Evolutionary conservation across 345 rosid genomes (phyloP), one percentile per base, ranked within the genome.

Genomic region (Citrus mangshanensis): DNA sequence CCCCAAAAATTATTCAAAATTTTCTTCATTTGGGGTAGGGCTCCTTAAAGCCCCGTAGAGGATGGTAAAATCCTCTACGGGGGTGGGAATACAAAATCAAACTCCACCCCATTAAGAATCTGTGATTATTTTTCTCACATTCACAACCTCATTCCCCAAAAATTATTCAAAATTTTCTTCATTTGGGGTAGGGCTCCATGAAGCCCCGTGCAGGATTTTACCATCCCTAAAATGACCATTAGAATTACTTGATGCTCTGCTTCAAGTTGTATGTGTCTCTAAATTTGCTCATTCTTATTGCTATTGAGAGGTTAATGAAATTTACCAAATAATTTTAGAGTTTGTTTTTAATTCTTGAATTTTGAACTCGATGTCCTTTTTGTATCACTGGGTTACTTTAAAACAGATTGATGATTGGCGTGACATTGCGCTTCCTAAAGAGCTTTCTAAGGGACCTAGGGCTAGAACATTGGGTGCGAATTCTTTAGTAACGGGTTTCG

Each of bases 371-470:
- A 61, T 27, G 28, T 63, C 22, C 7, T 19, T 6, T 10, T 63
- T 63, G 56, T 9, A 30, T 74, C 37, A 9, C 46, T 74, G 40
- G 9, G 14, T 74, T 75, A 13, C 70, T 75, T 61, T 40, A 73
- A 84, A 75, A 79, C 90, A 94, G 99, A 93, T 96, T 59, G 99
- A 96, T 88, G 98, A 96, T 67, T 94, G 98, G 98, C 94, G 93
- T 34, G 99, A 94, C 80, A 82, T 96, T 55, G 90, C 89, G 12
- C 87, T 93, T 49, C 97, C 99, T 1, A 93, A 82, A 77, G 98
- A 91, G 35, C 86, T 87, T 22, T 78, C 76, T 28, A 93, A 85
- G 79, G 86, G 75, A 56, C 75, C 87, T 37, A 91, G 99, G 82
- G 81, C 73, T 49, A 92, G 98, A 80, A 84, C 93, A 10, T 84